Evolutionary conservation across 1,284 basidiomycete species (phyloP).

Genomic region (Coniferiporia weirii): DNA sequence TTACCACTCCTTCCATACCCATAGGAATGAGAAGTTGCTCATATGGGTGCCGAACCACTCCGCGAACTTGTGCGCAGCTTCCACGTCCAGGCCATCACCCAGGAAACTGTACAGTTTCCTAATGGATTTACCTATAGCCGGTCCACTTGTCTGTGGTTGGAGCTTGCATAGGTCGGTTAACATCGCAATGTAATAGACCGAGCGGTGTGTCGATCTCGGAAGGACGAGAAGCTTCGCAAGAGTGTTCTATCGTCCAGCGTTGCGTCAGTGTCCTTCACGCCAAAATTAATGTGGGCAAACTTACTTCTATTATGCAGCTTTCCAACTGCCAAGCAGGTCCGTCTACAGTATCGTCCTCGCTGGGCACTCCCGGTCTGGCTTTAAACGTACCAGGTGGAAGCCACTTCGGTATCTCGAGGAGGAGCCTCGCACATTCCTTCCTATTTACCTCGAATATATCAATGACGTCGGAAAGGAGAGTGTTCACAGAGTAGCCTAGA

Average conservation of each 20-base stretch:
- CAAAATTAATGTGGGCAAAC: slow-evolving; percentile 1
- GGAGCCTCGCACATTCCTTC: slow-evolving; percentile 86
- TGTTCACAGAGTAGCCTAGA: slow-evolving; percentile 76
- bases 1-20: slow-evolving; percentile 99
- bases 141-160: slow-evolving; percentile 87
- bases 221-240: slow-evolving; percentile 74
- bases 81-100: slow-evolving; percentile 82
- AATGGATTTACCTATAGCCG: slow-evolving; percentile 93
- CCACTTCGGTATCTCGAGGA: slow-evolving; percentile 89
- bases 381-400: slow-evolving; percentile 81
- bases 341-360: slow-evolving; percentile 41
- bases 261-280: neutral
- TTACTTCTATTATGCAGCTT: slow-evolving; percentile 73
- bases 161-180: slow-evolving; percentile 94
- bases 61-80: slow-evolving; percentile 74
- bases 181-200: slow-evolving; percentile 84
- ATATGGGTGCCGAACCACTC: slow-evolving; percentile 97
- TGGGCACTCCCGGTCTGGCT: slow-evolving; percentile 53
- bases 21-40: slow-evolving; percentile 96
- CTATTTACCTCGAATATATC: slow-evolving; percentile 95
- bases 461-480: slow-evolving; percentile 76
- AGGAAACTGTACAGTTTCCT: slow-evolving; percentile 77
- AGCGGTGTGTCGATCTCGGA: slow-evolving; percentile 72
- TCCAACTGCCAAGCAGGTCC: slow-evolving; percentile 76
- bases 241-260: slow-evolving; percentile 46